Percentiles rank a stretch among this genome's conserved stretches.
Evolutionary conservation across 495 filamentous ascomycete species (phyloP).

Genomic region (Penicillium crystallinum): DNA sequence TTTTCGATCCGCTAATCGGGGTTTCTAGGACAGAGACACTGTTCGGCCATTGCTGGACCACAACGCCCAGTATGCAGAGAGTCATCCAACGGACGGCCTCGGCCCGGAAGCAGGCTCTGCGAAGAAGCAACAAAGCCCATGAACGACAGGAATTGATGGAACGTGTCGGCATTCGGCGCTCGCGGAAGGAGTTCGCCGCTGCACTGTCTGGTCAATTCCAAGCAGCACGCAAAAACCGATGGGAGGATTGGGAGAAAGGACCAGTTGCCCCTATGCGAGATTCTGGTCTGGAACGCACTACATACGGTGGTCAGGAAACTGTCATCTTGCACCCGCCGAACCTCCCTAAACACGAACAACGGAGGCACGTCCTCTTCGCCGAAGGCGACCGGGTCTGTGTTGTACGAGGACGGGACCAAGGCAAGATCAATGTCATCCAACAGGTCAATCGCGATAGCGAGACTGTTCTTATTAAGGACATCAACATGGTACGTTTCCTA

Average conservation of each 20-base stretch:
- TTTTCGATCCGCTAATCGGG: constrained; percentile 29
- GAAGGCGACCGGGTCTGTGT: constrained; percentile 73
- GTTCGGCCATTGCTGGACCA: constrained; percentile 31
- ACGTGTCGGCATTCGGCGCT: constrained; percentile 28
- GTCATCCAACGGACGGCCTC: constrained; percentile 62
- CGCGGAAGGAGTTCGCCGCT: constrained; percentile 30
- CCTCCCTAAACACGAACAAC: constrained; percentile 43
- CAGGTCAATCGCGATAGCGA: constrained; percentile 53
- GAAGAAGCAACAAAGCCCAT: constrained; percentile 38
- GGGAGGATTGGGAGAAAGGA: constrained; percentile 73
- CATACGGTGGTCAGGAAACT: constrained; percentile 48
- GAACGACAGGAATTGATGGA: constrained; percentile 35
- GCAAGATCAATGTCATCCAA: constrained; percentile 67
- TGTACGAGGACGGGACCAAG: constrained; percentile 68
- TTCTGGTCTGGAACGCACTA: constrained; percentile 42
- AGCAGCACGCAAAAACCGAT: constrained; percentile 31
- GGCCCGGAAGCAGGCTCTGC: constrained; percentile 58
- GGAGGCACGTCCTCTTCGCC: constrained; percentile 58
- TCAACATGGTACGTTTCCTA: constrained; percentile 57
- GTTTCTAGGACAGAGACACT: constrained; percentile 19
- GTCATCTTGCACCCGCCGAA: constrained; percentile 29
- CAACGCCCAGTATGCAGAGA: constrained; percentile 60
- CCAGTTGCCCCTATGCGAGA: constrained; percentile 70
- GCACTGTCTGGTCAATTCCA: constrained; percentile 27
- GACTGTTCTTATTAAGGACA: constrained; percentile 54